Conservation (phyloP, 2,329 filamentous ascomycete genomes). For the Metarhizium robertsii region DNA sequence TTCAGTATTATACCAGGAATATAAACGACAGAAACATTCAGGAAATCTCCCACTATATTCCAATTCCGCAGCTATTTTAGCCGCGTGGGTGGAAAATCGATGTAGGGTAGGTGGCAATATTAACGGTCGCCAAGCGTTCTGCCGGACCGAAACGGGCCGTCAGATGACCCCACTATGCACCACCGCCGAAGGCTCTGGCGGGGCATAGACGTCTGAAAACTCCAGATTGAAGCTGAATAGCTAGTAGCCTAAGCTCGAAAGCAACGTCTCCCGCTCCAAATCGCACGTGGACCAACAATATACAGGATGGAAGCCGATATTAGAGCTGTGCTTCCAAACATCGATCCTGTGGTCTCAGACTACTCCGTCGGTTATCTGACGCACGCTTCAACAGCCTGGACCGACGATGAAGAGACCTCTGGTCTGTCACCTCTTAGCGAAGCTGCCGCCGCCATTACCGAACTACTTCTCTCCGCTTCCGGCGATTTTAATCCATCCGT, state of each 20-base stretch:
- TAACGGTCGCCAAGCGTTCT: neutral
- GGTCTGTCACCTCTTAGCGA: constrained; percentile 72
- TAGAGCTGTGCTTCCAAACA: constrained; percentile 70
- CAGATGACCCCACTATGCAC: neutral
- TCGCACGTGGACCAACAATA: neutral
- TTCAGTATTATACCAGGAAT: no score
- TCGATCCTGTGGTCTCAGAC: constrained; percentile 82
- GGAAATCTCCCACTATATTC: no score
- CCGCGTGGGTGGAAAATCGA: neutral
- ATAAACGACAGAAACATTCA: no score
- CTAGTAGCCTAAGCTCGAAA: neutral
- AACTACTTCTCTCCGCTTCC: constrained; percentile 86
- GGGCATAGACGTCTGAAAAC: constrained; percentile 1
- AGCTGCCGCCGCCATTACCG: constrained; percentile 75
- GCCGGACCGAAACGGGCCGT: constrained; percentile 2
- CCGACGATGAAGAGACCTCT: constrained; percentile 60
- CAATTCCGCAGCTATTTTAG: neutral
- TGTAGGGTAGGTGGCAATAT: neutral
- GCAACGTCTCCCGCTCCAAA: neutral
- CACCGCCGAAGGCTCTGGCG: neutral
- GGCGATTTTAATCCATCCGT: constrained; percentile 65
- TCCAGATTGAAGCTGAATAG: neutral
- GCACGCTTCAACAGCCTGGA: constrained; percentile 81
- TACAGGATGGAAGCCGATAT: constrained; percentile 76
- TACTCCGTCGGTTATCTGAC: constrained; percentile 91